Evolutionary conservation across 257 asterid species (phyloP).

Genomic region (Solanum habrochaites): DNA sequence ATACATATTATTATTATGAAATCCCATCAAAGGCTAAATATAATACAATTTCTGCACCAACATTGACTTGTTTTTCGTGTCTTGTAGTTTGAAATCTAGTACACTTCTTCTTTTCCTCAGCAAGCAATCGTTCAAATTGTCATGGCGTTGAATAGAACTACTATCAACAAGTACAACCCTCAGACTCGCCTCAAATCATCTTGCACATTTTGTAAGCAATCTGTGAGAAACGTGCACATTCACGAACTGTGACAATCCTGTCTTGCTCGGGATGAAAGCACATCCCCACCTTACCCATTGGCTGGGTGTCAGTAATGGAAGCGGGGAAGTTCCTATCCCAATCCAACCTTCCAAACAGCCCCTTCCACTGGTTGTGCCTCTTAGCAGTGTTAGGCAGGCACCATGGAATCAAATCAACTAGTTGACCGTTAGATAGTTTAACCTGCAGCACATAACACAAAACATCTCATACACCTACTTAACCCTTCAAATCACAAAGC

Average conservation of each 20-base stretch:
- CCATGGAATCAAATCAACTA: conserved; percentile 93
- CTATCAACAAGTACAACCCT: too few species aligned
- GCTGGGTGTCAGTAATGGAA: conserved; percentile 89
- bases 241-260: conserved; percentile 93
- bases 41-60: background rate
- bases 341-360: conserved; percentile 82
- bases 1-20: background rate
- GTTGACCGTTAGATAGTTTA: conserved; percentile 65
- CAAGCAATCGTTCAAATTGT: background rate
- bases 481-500: background rate
- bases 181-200: background rate
- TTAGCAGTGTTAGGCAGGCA: conserved; percentile 93
- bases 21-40: background rate
- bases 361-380: conserved; percentile 99
- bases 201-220: conserved; percentile 9
- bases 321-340: conserved; percentile 98
- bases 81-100: too few species aligned
- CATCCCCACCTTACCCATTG: conserved; percentile 98
- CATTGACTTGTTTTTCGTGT: background rate
- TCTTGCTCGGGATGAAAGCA: conserved; percentile 95
- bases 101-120: too few species aligned
- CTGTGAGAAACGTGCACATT: conserved; percentile 98
- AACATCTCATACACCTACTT: background rate
- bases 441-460: conserved; percentile 30
- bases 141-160: too few species aligned